These are phyloP conservation scores for Microsporum canis DNA, from an alignment of 2,329 filamentous ascomycete genomes.

Conservation along the genomic window DNA sequence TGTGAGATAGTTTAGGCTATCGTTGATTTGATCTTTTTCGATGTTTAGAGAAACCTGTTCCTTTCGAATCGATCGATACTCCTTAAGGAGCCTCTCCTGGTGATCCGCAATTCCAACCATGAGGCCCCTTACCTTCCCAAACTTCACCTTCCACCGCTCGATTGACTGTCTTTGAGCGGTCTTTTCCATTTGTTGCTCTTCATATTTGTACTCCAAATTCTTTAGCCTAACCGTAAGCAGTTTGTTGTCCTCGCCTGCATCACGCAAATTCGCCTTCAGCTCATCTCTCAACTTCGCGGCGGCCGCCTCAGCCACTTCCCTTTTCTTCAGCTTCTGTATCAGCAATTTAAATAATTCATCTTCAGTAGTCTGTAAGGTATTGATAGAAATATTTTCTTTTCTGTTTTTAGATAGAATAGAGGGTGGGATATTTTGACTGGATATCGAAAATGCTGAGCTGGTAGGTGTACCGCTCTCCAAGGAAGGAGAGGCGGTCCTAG, in stretches of 20 bases:
- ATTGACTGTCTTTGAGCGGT: conserved; percentile 18
- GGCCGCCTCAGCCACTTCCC: conserved; percentile 25
- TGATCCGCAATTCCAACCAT: conserved; percentile 26
- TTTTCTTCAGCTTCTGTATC: conserved; percentile 24
- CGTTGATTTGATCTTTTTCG: conserved; percentile 20
- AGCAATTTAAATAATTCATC: conserved; percentile 28
- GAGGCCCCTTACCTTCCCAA: conserved; percentile 24
- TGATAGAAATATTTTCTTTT: not conserved
- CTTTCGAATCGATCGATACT: conserved; percentile 21
- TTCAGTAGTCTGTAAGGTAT: conserved; percentile 20
- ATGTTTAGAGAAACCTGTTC: conserved; percentile 17
- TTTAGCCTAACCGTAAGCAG: conserved; percentile 19
- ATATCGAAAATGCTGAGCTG: not conserved
- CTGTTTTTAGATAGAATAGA: not conserved
- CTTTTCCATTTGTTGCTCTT: conserved; percentile 17
- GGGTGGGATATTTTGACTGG: not conserved
- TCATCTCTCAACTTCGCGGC: conserved; percentile 17
- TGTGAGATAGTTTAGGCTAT: conserved; percentile 19
- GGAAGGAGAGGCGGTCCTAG: not conserved
- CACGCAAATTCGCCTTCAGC: conserved; percentile 19
- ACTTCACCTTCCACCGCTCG: conserved; percentile 26
- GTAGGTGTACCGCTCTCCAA: not conserved
- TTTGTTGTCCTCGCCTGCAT: conserved; percentile 22
- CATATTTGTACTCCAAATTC: conserved; percentile 12
- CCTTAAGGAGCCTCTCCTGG: conserved; percentile 23